phyloP scores from a whole-genome alignment of 129 eudicot genomes.

The Daucus carota region DNA sequence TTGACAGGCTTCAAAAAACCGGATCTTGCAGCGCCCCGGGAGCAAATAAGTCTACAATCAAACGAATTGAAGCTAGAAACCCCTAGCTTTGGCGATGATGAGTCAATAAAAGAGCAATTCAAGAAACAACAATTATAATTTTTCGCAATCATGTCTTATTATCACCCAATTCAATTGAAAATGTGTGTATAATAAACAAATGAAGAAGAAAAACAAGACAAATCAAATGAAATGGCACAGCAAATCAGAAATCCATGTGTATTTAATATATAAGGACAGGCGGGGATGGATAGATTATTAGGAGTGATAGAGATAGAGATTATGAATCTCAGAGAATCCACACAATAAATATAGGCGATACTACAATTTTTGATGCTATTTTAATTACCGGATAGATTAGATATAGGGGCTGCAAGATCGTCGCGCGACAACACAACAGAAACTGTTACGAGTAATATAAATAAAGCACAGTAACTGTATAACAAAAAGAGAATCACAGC shows the following conservation, averaged over 20 bases:
- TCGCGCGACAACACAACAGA: too few species aligned
- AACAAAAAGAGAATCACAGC: too few species aligned
- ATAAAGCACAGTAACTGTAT: too few species aligned
- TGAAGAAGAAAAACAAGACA: background rate
- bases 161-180: background rate
- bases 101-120: background rate
- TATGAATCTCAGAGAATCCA: background rate
- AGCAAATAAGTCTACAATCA: background rate
- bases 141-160: conserved; percentile 14
- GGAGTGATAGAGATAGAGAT: background rate
- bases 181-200: background rate
- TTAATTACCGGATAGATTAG: background rate
- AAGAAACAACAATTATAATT: background rate
- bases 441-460: too few species aligned
- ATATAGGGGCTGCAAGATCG: background rate
- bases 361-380: background rate
- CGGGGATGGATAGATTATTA: too few species aligned
- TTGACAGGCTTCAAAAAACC: conserved; percentile 41
- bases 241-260: background rate
- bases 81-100: conserved; percentile 11
- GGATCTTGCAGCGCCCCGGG: conserved; percentile 14
- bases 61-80: background rate
- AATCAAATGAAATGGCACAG: background rate
- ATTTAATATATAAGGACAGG: background rate
- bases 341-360: background rate